phyloP scores from a whole-genome alignment of 2,329 filamentous ascomycete species.

The Alternaria longipes region DNA sequence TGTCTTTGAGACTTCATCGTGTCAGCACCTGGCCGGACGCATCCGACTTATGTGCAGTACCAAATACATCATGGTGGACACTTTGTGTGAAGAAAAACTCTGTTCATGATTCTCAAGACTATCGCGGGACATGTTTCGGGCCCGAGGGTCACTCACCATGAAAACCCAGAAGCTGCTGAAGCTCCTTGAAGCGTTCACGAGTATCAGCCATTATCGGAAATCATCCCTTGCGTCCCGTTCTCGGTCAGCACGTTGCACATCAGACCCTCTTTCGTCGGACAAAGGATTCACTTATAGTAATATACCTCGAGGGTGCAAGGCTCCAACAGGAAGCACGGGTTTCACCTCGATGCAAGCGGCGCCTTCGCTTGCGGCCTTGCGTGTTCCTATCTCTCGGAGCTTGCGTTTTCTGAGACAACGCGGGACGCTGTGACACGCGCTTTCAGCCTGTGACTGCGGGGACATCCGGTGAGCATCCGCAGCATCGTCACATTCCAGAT shows the following conservation, averaged over 20 bases:
- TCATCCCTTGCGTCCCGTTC: conserved; percentile 5
- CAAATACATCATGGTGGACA: conserved; percentile 9
- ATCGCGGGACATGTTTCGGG: conserved; percentile 7
- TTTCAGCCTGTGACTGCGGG: conserved; percentile 12
- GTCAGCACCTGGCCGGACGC: conserved; percentile 25
- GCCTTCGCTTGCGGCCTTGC: conserved; percentile 14
- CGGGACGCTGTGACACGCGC: conserved; percentile 20
- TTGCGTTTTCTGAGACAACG: conserved; percentile 17
- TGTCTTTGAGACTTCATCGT: not conserved
- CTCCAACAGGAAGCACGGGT: conserved; percentile 12
- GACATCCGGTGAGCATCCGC: conserved; percentile 12
- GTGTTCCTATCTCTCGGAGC: conserved; percentile 2
- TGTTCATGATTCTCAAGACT: conserved; percentile 1
- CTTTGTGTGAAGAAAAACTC: conserved; percentile 8
- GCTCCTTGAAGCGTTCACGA: conserved; percentile 8
- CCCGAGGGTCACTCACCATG: conserved; percentile 16
- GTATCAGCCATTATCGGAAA: conserved; percentile 2
- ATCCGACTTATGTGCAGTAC: conserved; percentile 23
- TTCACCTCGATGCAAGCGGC: conserved; percentile 11
- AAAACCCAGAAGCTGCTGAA: conserved; percentile 7
- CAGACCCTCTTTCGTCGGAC: conserved; percentile 12
- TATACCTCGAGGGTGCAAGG: conserved; percentile 13
- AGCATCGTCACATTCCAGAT: conserved; percentile 5
- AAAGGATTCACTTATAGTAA: conserved; percentile 15
- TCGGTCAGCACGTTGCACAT: conserved; percentile 14